Base-by-base conservation (phyloP, 441 rosid species). In the Eruca vesicaria region DNA sequence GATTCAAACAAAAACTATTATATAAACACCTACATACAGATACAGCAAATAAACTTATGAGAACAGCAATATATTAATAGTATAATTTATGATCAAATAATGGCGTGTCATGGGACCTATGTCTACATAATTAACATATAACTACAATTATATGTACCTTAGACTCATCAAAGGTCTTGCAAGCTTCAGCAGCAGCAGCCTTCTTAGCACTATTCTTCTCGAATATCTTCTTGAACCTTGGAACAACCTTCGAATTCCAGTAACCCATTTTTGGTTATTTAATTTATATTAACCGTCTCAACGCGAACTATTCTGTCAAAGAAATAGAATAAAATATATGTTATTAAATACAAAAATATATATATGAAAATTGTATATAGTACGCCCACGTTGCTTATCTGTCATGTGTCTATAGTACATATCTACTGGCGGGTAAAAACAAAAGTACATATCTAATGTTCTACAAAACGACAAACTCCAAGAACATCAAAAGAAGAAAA, bases 201-300 rank as follows among this genome's bases (percentile, higher is more conserved):
- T 93, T 90, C 85, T 88, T 88, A 28, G 84, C 20, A 38, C 81
- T 73, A 33, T 84, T 88, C 70, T 86, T 89, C 84, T 89, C 93
- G 20, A 92, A 93, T 75, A 90, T 82, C 77, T 89, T 93, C 85
- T 89, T 89, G 83, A 93, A 89, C 80, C 65, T 89, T 23, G 96
- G 94, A 63, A 93, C 88, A 80, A 93, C 89, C 85, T 86, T 93
- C 1, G 90, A 58, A 80, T 85, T 89, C 98, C 98, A 90, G 78
- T 90, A 92, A 3, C 88, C 96, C 96, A 90, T 92, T 2, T 59
- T 19, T 26, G 16, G 7, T 20, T 31, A 6, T 23, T 35, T 38
- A 16, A 68, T 41, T 73, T 58, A 19, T 16, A 28, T 68, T 67
- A 41, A 78, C 20, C 73, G 62, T 62, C 21, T 52, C 33, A 31